phyloP scores from a whole-genome alignment of 2,329 filamentous ascomycete species.

The Xylariaceae sp. region DNA sequence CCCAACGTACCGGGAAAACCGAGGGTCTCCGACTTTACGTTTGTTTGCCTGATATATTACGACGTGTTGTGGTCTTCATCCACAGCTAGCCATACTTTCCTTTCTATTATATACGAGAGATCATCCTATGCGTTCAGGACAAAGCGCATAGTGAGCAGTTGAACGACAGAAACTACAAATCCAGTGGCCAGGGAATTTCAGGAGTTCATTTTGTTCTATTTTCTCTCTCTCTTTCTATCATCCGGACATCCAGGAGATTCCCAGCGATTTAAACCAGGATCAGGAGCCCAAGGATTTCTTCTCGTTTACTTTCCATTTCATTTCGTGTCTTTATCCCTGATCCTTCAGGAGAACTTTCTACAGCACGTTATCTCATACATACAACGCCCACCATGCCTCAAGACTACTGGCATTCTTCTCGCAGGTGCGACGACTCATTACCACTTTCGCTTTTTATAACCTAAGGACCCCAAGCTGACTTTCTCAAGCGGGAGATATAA shows the following conservation, averaged over 20 bases:
- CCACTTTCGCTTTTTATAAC: slow-evolving; percentile 17
- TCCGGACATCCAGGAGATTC: slow-evolving; percentile 12
- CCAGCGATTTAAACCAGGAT: slow-evolving; percentile 9
- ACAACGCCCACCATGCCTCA: slow-evolving; percentile 41
- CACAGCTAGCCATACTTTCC: slow-evolving; percentile 12
- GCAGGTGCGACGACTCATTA: slow-evolving; percentile 44
- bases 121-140: slow-evolving; percentile 13
- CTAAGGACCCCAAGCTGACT: slow-evolving; percentile 27
- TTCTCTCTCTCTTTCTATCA: slow-evolving; percentile 1
- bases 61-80: slow-evolving; percentile 15
- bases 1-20: slow-evolving; percentile 8
- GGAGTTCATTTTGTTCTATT: slow-evolving; percentile 10
- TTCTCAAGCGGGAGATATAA: slow-evolving; percentile 30
- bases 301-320: slow-evolving; percentile 15
- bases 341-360: slow-evolving; percentile 12
- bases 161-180: slow-evolving; percentile 13
- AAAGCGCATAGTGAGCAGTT: slow-evolving; percentile 16
- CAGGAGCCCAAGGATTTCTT: slow-evolving; percentile 11
- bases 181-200: slow-evolving; percentile 17
- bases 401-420: slow-evolving; percentile 46
- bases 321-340: slow-evolving; percentile 6
- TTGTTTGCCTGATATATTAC: slow-evolving; percentile 15
- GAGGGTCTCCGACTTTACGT: slow-evolving; percentile 9
- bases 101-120: slow-evolving; percentile 12
- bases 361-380: slow-evolving; percentile 26